Conservation (phyloP, 164 flowering plant species). For the Dillenia suffruticosa region DNA sequence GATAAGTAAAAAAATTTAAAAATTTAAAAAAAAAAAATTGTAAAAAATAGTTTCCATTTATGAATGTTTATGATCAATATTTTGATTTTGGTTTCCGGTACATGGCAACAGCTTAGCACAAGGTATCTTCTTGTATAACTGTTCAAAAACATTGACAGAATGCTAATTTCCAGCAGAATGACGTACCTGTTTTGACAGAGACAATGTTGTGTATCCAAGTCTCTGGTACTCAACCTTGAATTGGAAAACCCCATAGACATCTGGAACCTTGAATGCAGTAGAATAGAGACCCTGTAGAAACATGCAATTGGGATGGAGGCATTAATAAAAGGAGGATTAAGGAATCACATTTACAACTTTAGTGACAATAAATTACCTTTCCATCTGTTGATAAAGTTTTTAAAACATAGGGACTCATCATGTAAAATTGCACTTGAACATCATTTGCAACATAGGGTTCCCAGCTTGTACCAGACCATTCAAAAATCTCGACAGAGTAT, state of each 20-base stretch:
- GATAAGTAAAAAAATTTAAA: too few relatives aligned
- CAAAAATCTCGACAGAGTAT: slow-evolving; percentile 82
- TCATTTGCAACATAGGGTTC: slow-evolving; percentile 86
- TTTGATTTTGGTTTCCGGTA: too few relatives aligned
- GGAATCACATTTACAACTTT: not conserved
- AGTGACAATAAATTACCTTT: slow-evolving; percentile 45
- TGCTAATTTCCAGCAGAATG: not conserved
- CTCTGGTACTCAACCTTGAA: slow-evolving; percentile 94
- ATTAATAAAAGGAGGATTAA: not conserved
- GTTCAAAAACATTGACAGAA: not conserved
- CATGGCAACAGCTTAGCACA: too few relatives aligned
- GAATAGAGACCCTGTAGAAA: slow-evolving; percentile 68
- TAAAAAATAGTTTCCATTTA: too few relatives aligned
- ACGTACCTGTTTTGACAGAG: slow-evolving; percentile 96
- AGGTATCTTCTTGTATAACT: too few relatives aligned
- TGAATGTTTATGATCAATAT: too few relatives aligned
- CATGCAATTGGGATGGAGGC: not conserved
- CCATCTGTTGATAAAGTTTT: slow-evolving; percentile 70
- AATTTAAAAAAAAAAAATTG: too few relatives aligned
- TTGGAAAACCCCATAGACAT: slow-evolving; percentile 98
- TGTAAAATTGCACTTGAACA: slow-evolving; percentile 95
- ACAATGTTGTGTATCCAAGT: slow-evolving; percentile 82
- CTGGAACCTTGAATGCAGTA: slow-evolving; percentile 90
- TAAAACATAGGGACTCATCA: slow-evolving; percentile 99
- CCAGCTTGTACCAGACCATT: slow-evolving; percentile 96